These are phyloP conservation scores for Penicillium sp. DNA, from an alignment of 2,329 filamentous ascomycete species.

Conservation along the genomic window DNA sequence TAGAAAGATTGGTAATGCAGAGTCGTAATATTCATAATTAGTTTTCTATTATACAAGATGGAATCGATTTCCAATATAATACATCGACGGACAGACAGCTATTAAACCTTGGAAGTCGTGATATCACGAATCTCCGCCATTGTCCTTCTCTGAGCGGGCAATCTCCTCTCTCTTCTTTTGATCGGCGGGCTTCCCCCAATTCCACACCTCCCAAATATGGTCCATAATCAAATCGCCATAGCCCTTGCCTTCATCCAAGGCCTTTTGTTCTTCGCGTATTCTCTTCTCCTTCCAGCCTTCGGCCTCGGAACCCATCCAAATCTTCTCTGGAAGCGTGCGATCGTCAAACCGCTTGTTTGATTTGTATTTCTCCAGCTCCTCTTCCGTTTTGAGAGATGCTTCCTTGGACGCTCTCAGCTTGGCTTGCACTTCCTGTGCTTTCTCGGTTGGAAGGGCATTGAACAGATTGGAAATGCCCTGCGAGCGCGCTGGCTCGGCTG, in stretches of 20 bases:
- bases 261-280: conserved; percentile 40
- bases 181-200: conserved; percentile 28
- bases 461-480: conserved; percentile 2
- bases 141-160: not conserved
- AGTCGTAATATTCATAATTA: not conserved
- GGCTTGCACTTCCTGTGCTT: conserved; percentile 31
- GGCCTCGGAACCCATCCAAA: conserved; percentile 41
- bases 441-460: conserved; percentile 28
- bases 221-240: conserved; percentile 45
- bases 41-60: not conserved
- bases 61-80: not conserved
- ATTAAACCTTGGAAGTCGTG: no score
- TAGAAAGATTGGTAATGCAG: not conserved
- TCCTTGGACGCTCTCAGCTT: conserved; percentile 22
- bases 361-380: conserved; percentile 33
- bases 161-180: conserved; percentile 15
- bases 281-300: conserved; percentile 43
- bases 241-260: conserved; percentile 39
- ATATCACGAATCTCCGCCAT: not conserved
- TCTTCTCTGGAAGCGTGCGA: conserved; percentile 24
- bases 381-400: conserved; percentile 24
- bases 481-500: not conserved
- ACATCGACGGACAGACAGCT: not conserved
- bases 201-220: conserved; percentile 47
- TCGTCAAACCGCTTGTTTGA: conserved; percentile 27